Evolutionary conservation across 176 grass and related monocot species (phyloP).

Genomic region (Otatea glauca): DNA sequence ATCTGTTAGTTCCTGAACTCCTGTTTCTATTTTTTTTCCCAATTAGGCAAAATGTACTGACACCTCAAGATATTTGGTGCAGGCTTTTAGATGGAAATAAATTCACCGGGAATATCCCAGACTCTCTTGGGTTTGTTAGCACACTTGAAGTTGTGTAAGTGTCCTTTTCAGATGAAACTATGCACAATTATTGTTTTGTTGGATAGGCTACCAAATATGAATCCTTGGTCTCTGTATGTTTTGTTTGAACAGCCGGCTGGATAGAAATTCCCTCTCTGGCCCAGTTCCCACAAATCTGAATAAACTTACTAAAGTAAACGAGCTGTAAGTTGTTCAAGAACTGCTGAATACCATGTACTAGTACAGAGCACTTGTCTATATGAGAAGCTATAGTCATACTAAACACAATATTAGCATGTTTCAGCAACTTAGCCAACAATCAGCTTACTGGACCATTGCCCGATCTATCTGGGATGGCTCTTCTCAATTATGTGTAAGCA

Average conservation of each 20-base stretch:
- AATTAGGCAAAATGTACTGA: neutral
- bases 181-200: neutral
- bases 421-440: constrained; percentile 93
- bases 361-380: neutral
- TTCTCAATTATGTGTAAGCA: constrained; percentile 82
- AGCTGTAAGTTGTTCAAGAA: constrained; percentile 72
- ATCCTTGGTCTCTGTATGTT: constrained; percentile 13
- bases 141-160: constrained; percentile 88
- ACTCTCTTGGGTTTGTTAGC: constrained; percentile 69
- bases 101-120: constrained; percentile 73
- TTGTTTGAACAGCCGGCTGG: constrained; percentile 65
- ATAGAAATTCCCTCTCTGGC: constrained; percentile 71
- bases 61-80: constrained; percentile 19
- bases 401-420: constrained; percentile 21
- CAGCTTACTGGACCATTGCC: constrained; percentile 71
- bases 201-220: neutral
- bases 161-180: constrained; percentile 16
- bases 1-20: constrained; percentile 68
- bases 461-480: constrained; percentile 66
- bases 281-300: constrained; percentile 73
- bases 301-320: constrained; percentile 68
- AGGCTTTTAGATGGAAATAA: constrained; percentile 92
- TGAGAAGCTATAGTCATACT: constrained; percentile 21
- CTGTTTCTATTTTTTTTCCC: neutral
- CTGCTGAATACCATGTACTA: neutral